These are phyloP conservation scores for Talaromyces rugulosus DNA, from an alignment of 2,329 filamentous ascomycete genomes.

Conservation along the genomic window DNA sequence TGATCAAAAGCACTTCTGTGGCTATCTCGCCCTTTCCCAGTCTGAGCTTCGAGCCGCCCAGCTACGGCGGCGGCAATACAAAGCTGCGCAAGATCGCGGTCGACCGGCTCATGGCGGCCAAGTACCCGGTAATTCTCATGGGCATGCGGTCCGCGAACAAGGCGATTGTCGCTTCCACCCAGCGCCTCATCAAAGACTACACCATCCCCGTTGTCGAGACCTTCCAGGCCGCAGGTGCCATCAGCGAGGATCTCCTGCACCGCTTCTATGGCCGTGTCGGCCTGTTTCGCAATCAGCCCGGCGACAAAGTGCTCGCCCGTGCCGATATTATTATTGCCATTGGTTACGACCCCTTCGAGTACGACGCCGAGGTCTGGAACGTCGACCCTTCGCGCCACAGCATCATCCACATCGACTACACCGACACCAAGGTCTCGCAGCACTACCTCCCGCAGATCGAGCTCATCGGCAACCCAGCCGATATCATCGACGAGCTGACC, in stretches of 20 bases:
- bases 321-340: conserved; percentile 10
- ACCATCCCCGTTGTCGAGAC: conserved; percentile 11
- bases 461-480: conserved; percentile 11
- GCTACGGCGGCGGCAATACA: conserved; percentile 8
- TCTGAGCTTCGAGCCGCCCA: conserved; percentile 10
- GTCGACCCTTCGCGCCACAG: conserved; percentile 8
- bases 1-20: conserved; percentile 13
- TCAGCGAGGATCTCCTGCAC: conserved; percentile 10
- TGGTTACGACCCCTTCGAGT: conserved; percentile 13
- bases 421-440: conserved; percentile 7
- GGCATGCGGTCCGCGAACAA: conserved; percentile 11
- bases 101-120: conserved; percentile 8
- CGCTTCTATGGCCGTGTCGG: conserved; percentile 11
- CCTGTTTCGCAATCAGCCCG: conserved; percentile 11
- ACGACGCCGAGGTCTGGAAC: conserved; percentile 12
- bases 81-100: conserved; percentile 7
- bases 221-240: conserved; percentile 12
- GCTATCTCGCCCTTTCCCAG: conserved; percentile 8
- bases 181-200: conserved; percentile 10
- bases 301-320: conserved; percentile 9
- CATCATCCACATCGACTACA: conserved; percentile 13
- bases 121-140: conserved; percentile 10
- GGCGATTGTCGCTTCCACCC: conserved; percentile 5
- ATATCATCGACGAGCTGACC: conserved; percentile 10
- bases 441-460: conserved; percentile 12